Evolutionary conservation across 164 flowering plant genomes (phyloP), one percentile per base, ranked within the genome.

Genomic region (Sextonia rubra): DNA sequence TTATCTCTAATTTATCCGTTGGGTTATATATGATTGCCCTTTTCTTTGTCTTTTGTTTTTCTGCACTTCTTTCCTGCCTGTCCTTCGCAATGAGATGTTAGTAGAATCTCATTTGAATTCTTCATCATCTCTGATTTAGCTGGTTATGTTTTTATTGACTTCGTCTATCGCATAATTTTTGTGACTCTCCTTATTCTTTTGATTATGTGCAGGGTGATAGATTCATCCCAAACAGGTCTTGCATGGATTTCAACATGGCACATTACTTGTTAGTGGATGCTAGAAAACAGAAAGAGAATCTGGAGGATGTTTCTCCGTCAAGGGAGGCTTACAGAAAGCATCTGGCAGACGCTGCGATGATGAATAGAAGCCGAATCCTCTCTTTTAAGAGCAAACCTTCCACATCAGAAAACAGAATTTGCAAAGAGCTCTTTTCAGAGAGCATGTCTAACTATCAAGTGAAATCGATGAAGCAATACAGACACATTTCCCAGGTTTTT

Each of bases 401-500:
- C 3, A 75, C 84, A 0, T 78, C 80, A 0, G 77, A 60, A 1
- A 83, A 82, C 48, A 8, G 69, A 9, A 18, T 77, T 25, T 77
- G 77, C 32, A 68, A 66, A 17, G 84, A 82, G 55, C 61, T 32
- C 23, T 58, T 60, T 25, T 66, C 83, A 18, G 69, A 48, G 18
- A 24, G 27, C 11, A 29, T 58, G 6, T 47, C 76, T 47, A 68
- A 68, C 26, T 76, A 73, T 7, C 78, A 63, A 58, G 48, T 73
- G 22, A 82, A 78, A 71, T 75, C 81, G 2, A 55, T 64, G 12
- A 85, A 85, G 76, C 75, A 85, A 56, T 76, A 80, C 44, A 62
- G 90, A 14, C 67, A 80, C 80, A 86, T 86, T 76, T 86, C 86
- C 26, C 86, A 86, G 80, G 89, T 67, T n/a, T n/a, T n/a, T n/a